phyloP scores from a whole-genome alignment of 2,329 filamentous ascomycete genomes.

The Colletotrichum falcatum region DNA sequence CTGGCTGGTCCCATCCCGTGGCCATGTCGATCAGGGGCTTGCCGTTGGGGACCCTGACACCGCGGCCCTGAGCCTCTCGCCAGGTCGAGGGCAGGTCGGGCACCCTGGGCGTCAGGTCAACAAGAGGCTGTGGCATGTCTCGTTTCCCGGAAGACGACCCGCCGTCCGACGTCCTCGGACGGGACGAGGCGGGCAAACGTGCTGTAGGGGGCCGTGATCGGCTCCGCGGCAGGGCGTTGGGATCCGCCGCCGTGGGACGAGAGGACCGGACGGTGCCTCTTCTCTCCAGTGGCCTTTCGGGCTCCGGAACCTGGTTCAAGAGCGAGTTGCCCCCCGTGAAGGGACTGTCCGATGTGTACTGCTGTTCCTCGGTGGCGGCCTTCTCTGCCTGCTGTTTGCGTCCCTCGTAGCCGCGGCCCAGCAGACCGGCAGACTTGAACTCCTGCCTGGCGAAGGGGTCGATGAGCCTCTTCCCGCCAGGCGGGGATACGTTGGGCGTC shows the following conservation, averaged over 20 bases:
- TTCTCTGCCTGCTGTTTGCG: constrained; percentile 55
- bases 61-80: constrained; percentile 64
- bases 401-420: constrained; percentile 63
- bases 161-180: constrained; percentile 39
- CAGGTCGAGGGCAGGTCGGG: constrained; percentile 71
- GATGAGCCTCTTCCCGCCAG: constrained; percentile 21
- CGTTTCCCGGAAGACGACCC: constrained; percentile 44
- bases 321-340: constrained; percentile 54
- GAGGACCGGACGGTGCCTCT: constrained; percentile 52
- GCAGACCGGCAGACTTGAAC: constrained; percentile 64
- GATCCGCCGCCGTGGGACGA: constrained; percentile 27
- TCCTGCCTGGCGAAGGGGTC: constrained; percentile 48
- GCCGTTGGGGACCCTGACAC: constrained; percentile 55
- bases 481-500: constrained; percentile 24
- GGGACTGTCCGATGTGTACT: constrained; percentile 26
- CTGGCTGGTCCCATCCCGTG: constrained; percentile 44
- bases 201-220: constrained; percentile 37
- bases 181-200: constrained; percentile 47
- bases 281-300: constrained; percentile 48
- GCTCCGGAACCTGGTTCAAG: constrained; percentile 55
- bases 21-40: constrained; percentile 62
- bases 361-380: constrained; percentile 41
- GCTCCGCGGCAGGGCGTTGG: constrained; percentile 38
- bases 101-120: constrained; percentile 76
- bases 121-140: constrained; percentile 67